Base-by-base conservation (phyloP, 164 flowering plant genomes). In the Vitis labrusca region DNA sequence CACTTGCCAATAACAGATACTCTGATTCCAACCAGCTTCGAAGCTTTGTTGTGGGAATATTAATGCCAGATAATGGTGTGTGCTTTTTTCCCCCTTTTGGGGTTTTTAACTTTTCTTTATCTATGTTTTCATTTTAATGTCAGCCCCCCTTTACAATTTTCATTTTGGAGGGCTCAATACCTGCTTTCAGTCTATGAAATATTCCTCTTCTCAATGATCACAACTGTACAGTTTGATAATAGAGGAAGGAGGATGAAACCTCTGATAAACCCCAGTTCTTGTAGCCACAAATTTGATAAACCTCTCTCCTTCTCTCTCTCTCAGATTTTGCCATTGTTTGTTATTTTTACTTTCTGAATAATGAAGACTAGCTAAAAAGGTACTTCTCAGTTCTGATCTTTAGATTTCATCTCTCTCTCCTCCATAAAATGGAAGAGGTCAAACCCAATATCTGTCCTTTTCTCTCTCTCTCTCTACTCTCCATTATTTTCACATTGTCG, bases 41-140 rank as follows among this genome's bases (percentile, higher is more conserved):
- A 76, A 29, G 23, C 79, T 51, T 78, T 76, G 50, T 69, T 79
- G 63, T 83, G 89, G 86, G 75, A 82, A 37, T 66, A 77, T 73
- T 82, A 68, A 69, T 53, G 48, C 23, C 30, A 16, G 5, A 58
- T 14, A 19, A 29, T 50, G 50, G 19, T 23, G 14, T 44, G 14
- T 17, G 47, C 52, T 17, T 53, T 51, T 29, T 50, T 23, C 57
- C 14, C 32, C 5, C 27, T 14, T n/a, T 14, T 44, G 7, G 29
- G 13, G 23, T 10, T 44, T 48, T 57, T 56, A 3, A 10, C 9
- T 12, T 32, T 16, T 27, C 27, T 13, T 63, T 54, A 48, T 47
- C 11, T 9, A 9, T 13, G 49, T 51, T 49, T 65, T 17, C 48
- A 19, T 48, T 49, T 65, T 50, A 32, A 59, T 65, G 60, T 23